Evolutionary conservation across 371 early-diverging fungal species (phyloP).

Genomic region (Phascolomyces articulosus): DNA sequence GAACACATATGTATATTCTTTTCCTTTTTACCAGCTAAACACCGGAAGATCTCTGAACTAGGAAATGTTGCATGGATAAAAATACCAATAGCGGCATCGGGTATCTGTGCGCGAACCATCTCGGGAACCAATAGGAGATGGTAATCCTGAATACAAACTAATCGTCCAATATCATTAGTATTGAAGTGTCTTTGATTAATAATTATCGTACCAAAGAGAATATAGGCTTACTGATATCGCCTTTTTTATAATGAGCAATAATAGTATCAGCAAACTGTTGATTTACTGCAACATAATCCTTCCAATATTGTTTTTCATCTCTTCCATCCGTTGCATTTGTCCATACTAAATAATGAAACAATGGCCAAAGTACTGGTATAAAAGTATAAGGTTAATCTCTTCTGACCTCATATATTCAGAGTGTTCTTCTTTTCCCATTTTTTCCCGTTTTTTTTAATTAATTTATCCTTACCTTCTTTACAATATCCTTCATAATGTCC

Average conservation of each 20-base stretch:
- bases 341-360: slow-evolving; percentile 95
- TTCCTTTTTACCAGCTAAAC: slow-evolving; percentile 4
- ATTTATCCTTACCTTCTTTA: slow-evolving; percentile 67
- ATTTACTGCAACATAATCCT: slow-evolving; percentile 88
- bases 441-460: too few species aligned
- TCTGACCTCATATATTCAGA: too few species aligned
- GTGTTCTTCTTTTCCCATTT: too few species aligned
- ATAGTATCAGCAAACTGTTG: slow-evolving; percentile 80
- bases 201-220: neutral
- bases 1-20: too few species aligned
- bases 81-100: slow-evolving; percentile 87
- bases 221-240: slow-evolving; percentile 86
- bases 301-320: slow-evolving; percentile 74
- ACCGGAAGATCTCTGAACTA: slow-evolving; percentile 49
- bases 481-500: slow-evolving; percentile 88
- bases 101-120: slow-evolving; percentile 79
- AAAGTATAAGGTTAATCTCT: neutral
- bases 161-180: too few species aligned
- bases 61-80: slow-evolving; percentile 99
- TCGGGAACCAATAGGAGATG: slow-evolving; percentile 93
- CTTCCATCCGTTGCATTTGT: slow-evolving; percentile 70
- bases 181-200: too few species aligned
- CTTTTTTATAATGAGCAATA: slow-evolving; percentile 67
- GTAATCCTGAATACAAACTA: slow-evolving; percentile 99
- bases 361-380: slow-evolving; percentile 45